Conservation (phyloP, 306 rosid genomes). For the Glycine latifolia region DNA sequence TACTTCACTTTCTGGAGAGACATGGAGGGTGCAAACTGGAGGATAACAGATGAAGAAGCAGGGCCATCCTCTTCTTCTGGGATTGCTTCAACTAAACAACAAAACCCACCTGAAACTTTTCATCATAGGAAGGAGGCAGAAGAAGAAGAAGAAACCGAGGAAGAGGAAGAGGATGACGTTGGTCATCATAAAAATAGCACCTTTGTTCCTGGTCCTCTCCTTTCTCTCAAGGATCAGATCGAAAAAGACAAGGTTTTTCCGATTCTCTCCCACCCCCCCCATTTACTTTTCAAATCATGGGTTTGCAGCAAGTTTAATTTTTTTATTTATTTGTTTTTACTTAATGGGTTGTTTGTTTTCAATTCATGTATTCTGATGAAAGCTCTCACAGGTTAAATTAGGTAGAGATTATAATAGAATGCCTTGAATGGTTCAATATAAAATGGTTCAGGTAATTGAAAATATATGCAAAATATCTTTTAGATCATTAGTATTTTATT, state of each 20-base stretch:
- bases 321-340: neutral
- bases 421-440: neutral
- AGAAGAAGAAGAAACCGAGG: conserved; percentile 37
- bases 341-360: conserved; percentile 19
- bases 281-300: conserved; percentile 9
- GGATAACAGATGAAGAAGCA: conserved; percentile 65
- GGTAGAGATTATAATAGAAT: neutral
- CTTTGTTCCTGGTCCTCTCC: conserved; percentile 85
- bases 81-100: conserved; percentile 43
- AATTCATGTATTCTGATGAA: conserved; percentile 9
- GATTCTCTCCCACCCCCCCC: neutral
- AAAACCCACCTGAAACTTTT: conserved; percentile 45
- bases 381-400: neutral
- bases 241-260: conserved; percentile 80
- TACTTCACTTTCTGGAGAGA: conserved; percentile 6
- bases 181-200: conserved; percentile 46
- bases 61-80: conserved; percentile 65
- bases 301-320: conserved; percentile 20
- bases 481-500: conserved; percentile 5
- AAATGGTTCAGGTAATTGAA: neutral
- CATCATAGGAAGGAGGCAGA: conserved; percentile 10
- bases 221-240: conserved; percentile 95
- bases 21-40: conserved; percentile 67
- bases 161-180: conserved; percentile 5
- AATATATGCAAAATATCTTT: conserved; percentile 23